Base-by-base conservation (phyloP, 73 alveolate species). In the Blepharisma japonicum region DNA sequence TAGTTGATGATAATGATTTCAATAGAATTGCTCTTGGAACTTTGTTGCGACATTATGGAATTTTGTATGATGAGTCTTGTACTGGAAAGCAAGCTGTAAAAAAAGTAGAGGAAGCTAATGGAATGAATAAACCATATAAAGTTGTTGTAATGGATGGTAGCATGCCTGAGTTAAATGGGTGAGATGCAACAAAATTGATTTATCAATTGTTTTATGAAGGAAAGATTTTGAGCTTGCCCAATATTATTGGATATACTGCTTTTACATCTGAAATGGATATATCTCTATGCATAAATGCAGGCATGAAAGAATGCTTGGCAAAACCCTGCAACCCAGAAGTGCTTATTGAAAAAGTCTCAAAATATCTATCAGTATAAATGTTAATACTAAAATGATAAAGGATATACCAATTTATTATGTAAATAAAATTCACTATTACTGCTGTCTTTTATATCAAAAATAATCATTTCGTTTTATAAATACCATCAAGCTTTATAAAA, bases 211-310 rank as follows among this genome's bases (percentile, higher is more conserved):
- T 23, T 21, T 61, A 18, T 11, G 18, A 61, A 61, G 77, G 77
- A 61, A 20, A 14, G 14, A 14, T 51, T 11, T 4, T 18, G 66
- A 14, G 0, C 4, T 51, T 51, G 27, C 66, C 66, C 2, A 51
- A 4, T 4, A 61, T 61, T 61, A 20, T 61, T 11, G 77, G 55
- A 14, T 61, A 61, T 61, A 61, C 77, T 61, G 77, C 77, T 61
- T 61, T 23, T 61, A 18, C 42, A 0, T 11, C 11, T 18, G 55
- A 23, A 23, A 21, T 8, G 50, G 77, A 61, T 61, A 27, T 61
- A 1, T 9, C 11, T 1, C 11, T 18, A 21, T 61, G 77, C 77
- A 18, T 11, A 11, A 11, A 61, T 11, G n/a, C 55, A 18, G 77
- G 77, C 11, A 61, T 61, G 77, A 61, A 18, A 11, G 11, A n/a